Conservation (phyloP, 2,329 filamentous ascomycete species). For the Diaporthe eres region DNA sequence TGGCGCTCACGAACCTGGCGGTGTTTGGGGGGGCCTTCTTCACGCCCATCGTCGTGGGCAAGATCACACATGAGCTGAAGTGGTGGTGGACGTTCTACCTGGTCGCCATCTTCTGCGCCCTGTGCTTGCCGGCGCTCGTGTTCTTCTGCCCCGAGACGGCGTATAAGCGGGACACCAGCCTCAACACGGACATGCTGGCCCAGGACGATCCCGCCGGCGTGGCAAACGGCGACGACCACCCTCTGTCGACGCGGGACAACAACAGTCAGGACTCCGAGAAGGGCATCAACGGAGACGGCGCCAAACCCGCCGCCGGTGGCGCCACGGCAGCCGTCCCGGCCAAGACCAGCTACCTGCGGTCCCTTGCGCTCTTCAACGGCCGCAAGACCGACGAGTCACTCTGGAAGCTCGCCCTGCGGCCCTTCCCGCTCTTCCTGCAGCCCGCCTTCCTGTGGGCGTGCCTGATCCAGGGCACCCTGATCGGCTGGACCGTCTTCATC, state of each 20-base stretch:
- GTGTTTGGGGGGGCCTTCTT: slow-evolving; percentile 71
- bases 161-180: slow-evolving; percentile 74
- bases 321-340: slow-evolving; percentile 49
- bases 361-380: slow-evolving; percentile 81
- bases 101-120: slow-evolving; percentile 84
- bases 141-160: slow-evolving; percentile 90
- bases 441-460: slow-evolving; percentile 86
- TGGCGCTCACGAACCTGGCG: slow-evolving; percentile 80
- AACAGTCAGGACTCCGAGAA: slow-evolving; percentile 36
- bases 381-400: slow-evolving; percentile 85
- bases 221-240: slow-evolving; percentile 11
- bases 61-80: slow-evolving; percentile 81
- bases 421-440: slow-evolving; percentile 86
- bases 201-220: slow-evolving; percentile 47
- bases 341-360: slow-evolving; percentile 71
- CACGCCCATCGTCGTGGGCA: slow-evolving; percentile 91
- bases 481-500: slow-evolving; percentile 96
- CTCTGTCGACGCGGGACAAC: not conserved
- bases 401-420: slow-evolving; percentile 75
- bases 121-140: slow-evolving; percentile 78
- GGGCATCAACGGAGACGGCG: not conserved
- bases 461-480: slow-evolving; percentile 89
- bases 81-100: slow-evolving; percentile 94
- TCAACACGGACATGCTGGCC: slow-evolving; percentile 78
- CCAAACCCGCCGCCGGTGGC: slow-evolving; percentile 49